Percentiles rank a stretch among this genome's conserved stretches.
These are phyloP conservation scores for Cryptococcus sp. DNA, from an alignment of 1,284 basidiomycete genomes.

Conservation along the genomic window DNA sequence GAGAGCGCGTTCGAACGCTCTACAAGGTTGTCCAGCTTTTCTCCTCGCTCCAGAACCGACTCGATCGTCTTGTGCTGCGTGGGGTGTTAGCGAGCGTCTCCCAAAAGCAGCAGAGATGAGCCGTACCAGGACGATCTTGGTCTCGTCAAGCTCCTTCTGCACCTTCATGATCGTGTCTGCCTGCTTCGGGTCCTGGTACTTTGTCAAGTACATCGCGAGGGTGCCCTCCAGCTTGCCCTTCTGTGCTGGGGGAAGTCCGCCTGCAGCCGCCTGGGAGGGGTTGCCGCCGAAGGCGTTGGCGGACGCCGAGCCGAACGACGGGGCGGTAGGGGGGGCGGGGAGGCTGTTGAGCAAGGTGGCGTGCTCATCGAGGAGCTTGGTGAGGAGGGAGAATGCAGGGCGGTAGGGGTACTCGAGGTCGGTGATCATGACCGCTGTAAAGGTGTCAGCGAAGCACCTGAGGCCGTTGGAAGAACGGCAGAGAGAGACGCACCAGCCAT, in stretches of 20 bases:
- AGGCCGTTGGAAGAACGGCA: not conserved
- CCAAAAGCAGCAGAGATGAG: not conserved
- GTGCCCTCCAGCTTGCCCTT: constrained; percentile 55
- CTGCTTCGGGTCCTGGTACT: constrained; percentile 97
- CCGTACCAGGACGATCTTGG: constrained; percentile 90
- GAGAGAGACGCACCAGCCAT: constrained; percentile 62
- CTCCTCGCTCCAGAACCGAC: constrained; percentile 90
- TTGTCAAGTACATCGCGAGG: constrained; percentile 74
- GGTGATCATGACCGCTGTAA: constrained; percentile 80
- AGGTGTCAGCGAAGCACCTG: constrained; percentile 7
- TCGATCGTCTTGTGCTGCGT: constrained; percentile 97
- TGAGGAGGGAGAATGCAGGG: constrained; percentile 91
- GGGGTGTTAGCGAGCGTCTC: not conserved
- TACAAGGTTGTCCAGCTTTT: constrained; percentile 95
- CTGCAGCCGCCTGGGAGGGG: constrained; percentile 45
- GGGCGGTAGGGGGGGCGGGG: constrained; percentile 38
- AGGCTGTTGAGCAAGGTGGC: constrained; percentile 62
- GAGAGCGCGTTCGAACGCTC: constrained; percentile 90
- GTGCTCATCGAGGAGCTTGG: constrained; percentile 94
- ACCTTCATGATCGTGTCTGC: constrained; percentile 99
- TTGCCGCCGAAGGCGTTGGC: constrained; percentile 46
- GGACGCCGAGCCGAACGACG: constrained; percentile 40
- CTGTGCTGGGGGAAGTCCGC: constrained; percentile 48
- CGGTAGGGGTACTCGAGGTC: constrained; percentile 96
- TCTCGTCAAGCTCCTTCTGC: constrained; percentile 97